Percentiles rank a stretch among this genome's conserved stretches.
Conservation (phyloP, 2,329 filamentous ascomycete genomes). For the Phialophora verrucosa region DNA sequence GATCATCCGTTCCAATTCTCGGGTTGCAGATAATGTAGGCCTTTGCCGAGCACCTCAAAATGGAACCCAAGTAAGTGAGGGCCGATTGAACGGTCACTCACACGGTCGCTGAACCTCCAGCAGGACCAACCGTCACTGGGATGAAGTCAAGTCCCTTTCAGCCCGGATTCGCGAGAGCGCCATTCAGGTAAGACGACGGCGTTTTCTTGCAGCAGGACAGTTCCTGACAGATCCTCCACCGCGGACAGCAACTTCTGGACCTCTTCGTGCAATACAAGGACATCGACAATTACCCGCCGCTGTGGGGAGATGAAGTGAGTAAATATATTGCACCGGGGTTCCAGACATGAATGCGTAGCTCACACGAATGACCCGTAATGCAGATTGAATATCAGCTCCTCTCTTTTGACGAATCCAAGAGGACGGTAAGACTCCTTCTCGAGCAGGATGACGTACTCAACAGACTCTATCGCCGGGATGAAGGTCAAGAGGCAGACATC, state of each 20-base stretch:
- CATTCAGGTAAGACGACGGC: not conserved
- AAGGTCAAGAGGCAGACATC: constrained; percentile 57
- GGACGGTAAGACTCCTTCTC: constrained; percentile 80
- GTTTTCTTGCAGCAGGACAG: not conserved
- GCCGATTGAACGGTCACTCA: not conserved
- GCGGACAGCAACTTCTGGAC: constrained; percentile 80
- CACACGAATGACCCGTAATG: constrained; percentile 19
- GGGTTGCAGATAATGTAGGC: too few relatives aligned
- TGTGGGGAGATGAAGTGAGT: constrained; percentile 94
- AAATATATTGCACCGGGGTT: not conserved
- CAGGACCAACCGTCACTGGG: not conserved
- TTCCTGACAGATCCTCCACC: constrained; percentile 31
- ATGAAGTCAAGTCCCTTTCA: not conserved
- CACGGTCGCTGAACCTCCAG: not conserved
- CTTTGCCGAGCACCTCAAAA: not conserved
- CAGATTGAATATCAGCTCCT: constrained; percentile 96
- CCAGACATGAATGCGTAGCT: not conserved
- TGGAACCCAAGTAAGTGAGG: not conserved
- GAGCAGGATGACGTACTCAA: constrained; percentile 90
- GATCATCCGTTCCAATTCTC: not conserved
- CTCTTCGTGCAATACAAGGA: constrained; percentile 93
- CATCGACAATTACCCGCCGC: constrained; percentile 87
- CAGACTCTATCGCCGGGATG: constrained; percentile 63
- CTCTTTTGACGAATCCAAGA: constrained; percentile 75
- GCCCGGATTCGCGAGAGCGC: not conserved